Evolutionary conservation across 805 yeast species (phyloP).

Genomic region (Ogataea nitratoaversa): DNA sequence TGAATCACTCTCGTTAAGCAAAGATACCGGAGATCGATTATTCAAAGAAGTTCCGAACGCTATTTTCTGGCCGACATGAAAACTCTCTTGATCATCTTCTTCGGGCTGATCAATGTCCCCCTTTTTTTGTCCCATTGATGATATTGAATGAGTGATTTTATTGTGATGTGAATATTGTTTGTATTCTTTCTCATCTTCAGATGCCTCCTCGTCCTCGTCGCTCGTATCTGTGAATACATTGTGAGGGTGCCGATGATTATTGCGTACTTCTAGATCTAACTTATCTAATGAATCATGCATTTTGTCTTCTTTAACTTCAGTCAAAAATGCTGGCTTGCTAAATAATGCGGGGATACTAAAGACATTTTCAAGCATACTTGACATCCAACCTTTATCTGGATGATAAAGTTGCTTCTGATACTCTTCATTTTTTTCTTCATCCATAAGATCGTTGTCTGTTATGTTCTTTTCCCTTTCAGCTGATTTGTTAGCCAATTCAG

Average conservation of each 20-base stretch:
- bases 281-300: constrained; percentile 11
- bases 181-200: constrained; percentile 4
- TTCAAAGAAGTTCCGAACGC: constrained; percentile 17
- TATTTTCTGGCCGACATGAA: constrained; percentile 22
- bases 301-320: constrained; percentile 1
- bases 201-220: constrained; percentile 28
- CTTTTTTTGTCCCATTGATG: neutral
- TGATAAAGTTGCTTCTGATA: neutral
- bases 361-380: constrained; percentile 16
- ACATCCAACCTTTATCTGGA: constrained; percentile 16
- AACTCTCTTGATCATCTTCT: constrained; percentile 10
- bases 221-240: constrained; percentile 27
- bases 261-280: constrained; percentile 17
- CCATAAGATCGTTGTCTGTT: neutral
- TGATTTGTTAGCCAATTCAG: constrained; percentile 9
- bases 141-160: neutral
- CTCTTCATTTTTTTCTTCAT: neutral
- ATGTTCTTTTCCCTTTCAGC: neutral
- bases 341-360: constrained; percentile 19
- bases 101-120: neutral
- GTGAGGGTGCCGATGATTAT: constrained; percentile 7
- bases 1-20: constrained; percentile 4
- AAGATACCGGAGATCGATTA: constrained; percentile 7
- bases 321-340: constrained; percentile 9
- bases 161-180: constrained; percentile 2